A percentile compares a stretch with the other conserved stretches of the same genome.
phyloP scores from a whole-genome alignment of 1,284 basidiomycete species.

The Ustanciosporium gigantosporum region DNA sequence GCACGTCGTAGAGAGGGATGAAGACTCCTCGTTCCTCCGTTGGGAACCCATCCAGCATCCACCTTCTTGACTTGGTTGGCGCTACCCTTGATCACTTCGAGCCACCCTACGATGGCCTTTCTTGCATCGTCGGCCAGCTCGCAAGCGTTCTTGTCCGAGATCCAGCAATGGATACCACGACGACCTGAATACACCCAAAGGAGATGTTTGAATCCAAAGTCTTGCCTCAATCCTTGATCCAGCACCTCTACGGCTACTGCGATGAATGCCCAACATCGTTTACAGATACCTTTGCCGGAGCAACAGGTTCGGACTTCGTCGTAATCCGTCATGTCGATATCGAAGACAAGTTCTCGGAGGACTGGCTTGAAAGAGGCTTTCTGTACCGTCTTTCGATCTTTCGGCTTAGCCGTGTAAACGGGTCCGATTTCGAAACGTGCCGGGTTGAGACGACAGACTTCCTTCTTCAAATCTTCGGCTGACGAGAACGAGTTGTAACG shows the following conservation, averaged over 20 bases:
- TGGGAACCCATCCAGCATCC: conserved; percentile 66
- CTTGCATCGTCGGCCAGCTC: conserved; percentile 88
- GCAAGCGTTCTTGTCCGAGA: conserved; percentile 86
- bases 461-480: conserved; percentile 87
- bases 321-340: conserved; percentile 99
- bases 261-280: conserved; percentile 92
- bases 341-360: conserved; percentile 92
- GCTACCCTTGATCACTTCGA: conserved; percentile 79
- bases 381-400: conserved; percentile 84
- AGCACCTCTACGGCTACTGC: conserved; percentile 87
- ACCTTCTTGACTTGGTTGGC: conserved; percentile 84
- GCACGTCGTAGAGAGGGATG: conserved; percentile 57
- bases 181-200: conserved; percentile 99
- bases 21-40: conserved; percentile 68
- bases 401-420: conserved; percentile 85
- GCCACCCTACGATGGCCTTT: conserved; percentile 79
- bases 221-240: conserved; percentile 74
- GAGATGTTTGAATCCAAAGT: conserved; percentile 78
- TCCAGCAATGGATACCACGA: conserved; percentile 97
- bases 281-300: conserved; percentile 86
- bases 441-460: conserved; percentile 63
- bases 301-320: conserved; percentile 95
- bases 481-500: conserved; percentile 87
- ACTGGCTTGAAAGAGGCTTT: conserved; percentile 76
- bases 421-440: conserved; percentile 93